A percentile compares a stretch with the other conserved stretches of the same genome.
phyloP scores from a whole-genome alignment of 495 filamentous ascomycete species.

The Pyronema omphalodes region DNA sequence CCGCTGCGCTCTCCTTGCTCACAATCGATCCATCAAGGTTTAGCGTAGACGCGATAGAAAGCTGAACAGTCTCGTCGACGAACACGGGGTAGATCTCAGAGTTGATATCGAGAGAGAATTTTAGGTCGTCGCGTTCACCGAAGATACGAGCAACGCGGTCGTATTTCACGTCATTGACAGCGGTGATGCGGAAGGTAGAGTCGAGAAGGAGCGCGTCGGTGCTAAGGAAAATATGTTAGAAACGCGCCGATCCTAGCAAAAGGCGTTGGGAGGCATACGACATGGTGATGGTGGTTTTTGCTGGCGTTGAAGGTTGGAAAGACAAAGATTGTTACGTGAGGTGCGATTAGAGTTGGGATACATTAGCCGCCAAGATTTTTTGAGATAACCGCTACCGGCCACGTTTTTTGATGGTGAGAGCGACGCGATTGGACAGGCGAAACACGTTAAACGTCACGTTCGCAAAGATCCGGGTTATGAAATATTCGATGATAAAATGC shows the following conservation, averaged over 20 bases:
- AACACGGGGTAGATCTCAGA: conserved; percentile 67
- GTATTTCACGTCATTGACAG: conserved; percentile 67
- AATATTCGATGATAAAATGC: too few relatives aligned
- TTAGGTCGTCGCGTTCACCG: conserved; percentile 52
- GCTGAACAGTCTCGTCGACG: conserved; percentile 51
- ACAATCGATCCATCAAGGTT: conserved; percentile 53
- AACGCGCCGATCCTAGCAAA: not conserved
- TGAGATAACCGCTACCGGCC: too few relatives aligned
- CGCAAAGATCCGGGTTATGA: too few relatives aligned
- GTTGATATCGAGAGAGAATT: conserved; percentile 83
- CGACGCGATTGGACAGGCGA: too few relatives aligned
- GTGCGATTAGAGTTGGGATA: not conserved
- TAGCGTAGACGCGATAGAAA: conserved; percentile 68
- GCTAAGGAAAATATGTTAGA: conserved; percentile 1
- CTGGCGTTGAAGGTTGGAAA: not conserved
- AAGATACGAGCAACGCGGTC: conserved; percentile 76
- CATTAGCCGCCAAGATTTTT: too few relatives aligned
- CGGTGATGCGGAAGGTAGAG: conserved; percentile 69
- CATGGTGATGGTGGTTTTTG: not conserved
- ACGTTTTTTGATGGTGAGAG: too few relatives aligned
- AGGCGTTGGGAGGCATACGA: not conserved
- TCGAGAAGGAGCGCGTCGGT: conserved; percentile 71
- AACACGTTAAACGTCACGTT: too few relatives aligned
- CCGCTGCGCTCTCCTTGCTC: conserved; percentile 36
- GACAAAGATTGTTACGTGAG: not conserved